Base-by-base conservation (phyloP, 805 yeast species). In the Candida pini region DNA sequence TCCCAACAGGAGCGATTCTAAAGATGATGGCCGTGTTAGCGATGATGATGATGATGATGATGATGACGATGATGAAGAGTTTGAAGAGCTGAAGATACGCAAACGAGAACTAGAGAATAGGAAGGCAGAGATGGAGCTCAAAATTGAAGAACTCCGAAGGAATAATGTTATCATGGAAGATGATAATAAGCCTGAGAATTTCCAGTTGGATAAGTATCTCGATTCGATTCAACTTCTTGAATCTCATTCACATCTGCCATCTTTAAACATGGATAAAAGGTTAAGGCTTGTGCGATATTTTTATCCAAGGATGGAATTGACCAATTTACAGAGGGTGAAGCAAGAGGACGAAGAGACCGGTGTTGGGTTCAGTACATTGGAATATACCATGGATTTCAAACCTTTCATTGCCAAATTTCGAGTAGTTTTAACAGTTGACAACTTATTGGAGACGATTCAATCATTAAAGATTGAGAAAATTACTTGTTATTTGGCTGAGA, bases 231-330 rank as follows among this genome's bases (percentile, higher is more conserved):
- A 43, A 13, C 14, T 51, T 6, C 21, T 51, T 1, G 35, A 44
- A 20, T 29, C 35, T 6, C 45, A 51, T 29, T 49, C 59, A 5
- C 47, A 43, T 19, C 36, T 58, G 10, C 64, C 64, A 1, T 47
- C 56, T 1, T 25, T 53, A 5, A 53, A 59, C 35, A 47, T 59
- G 34, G 41, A 30, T 6, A 36, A 43, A 22, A 34, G 63, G 18
- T 30, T 56, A 14, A 21, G 39, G 22, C 31, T 49, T 4, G 35
- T 49, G 9, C 40, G 41, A 20, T 13, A 45, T 28, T 57, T 58
- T 33, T 57, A 47, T 36, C 63, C 60, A 1, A 21, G 45, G 31
- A 48, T 59, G 56, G 36, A 39, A 18, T 44, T 56, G 9, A 15
- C 33, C 3, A 41, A 41, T 6, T 34, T 39, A 15, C 12, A 28